A percentile compares a stretch with the other conserved stretches of the same genome.
phyloP scores from a whole-genome alignment of 768 basidiomycete species.

The Mycena belliarum region DNA sequence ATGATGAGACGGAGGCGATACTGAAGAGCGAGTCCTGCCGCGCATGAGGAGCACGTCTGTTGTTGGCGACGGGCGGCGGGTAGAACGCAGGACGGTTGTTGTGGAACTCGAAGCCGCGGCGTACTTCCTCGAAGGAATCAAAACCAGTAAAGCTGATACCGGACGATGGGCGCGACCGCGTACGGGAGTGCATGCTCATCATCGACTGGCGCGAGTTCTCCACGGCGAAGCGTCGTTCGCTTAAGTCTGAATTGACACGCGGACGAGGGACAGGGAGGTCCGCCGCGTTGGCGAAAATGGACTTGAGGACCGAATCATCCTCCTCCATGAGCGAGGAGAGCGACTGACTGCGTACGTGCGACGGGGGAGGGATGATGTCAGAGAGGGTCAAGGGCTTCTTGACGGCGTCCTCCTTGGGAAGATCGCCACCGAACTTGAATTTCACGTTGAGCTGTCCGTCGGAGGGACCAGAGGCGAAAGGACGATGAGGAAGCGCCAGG shows the following conservation, averaged over 20 bases:
- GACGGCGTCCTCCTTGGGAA: constrained; percentile 22
- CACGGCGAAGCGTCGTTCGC: constrained; percentile 33
- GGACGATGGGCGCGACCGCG: constrained; percentile 48
- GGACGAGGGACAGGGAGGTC: constrained; percentile 39
- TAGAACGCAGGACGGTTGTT: constrained; percentile 66
- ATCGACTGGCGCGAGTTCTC: constrained; percentile 25
- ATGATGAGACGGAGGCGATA: constrained; percentile 80
- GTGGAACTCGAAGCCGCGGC: constrained; percentile 76
- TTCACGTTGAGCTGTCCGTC: constrained; percentile 68
- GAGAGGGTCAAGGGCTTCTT: constrained; percentile 57
- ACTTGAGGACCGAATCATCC: constrained; percentile 55
- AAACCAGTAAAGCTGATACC: constrained; percentile 70
- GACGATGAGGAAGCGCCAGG: constrained; percentile 23
- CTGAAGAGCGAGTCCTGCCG: constrained; percentile 66
- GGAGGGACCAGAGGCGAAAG: constrained; percentile 47
- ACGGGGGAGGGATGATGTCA: constrained; percentile 72
- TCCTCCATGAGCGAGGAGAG: constrained; percentile 45
- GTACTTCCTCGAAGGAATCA: constrained; percentile 76
- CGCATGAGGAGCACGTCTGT: constrained; percentile 37
- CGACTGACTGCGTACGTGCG: constrained; percentile 51
- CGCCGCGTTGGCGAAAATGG: constrained; percentile 51
- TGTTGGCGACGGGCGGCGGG: constrained; percentile 45
- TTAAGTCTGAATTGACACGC: constrained; percentile 47
- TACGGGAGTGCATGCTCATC: constrained; percentile 27
- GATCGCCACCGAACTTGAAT: constrained; percentile 74